phyloP scores from a whole-genome alignment of 805 yeast species.

The Candida boleticola region DNA sequence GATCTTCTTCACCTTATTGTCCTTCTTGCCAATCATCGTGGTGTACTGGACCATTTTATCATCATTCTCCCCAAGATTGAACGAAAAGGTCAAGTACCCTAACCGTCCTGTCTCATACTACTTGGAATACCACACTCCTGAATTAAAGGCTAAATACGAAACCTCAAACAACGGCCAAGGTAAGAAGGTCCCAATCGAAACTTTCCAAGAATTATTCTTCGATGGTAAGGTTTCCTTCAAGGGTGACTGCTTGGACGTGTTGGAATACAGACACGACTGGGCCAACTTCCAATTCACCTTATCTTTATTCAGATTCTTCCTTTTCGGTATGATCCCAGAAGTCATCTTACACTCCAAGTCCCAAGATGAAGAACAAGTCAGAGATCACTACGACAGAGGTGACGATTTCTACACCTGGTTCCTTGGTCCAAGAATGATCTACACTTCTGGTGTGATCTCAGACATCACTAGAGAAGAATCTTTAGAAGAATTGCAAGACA shows the following conservation, averaged over 20 bases:
- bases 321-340: slow-evolving; percentile 89
- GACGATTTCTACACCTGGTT: slow-evolving; percentile 94
- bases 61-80: slow-evolving; percentile 75
- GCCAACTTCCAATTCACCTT: slow-evolving; percentile 76
- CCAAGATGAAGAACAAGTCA: slow-evolving; percentile 94
- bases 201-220: slow-evolving; percentile 85
- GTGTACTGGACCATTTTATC: slow-evolving; percentile 81
- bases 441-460: slow-evolving; percentile 80
- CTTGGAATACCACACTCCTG: slow-evolving; percentile 76
- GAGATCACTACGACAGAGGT: slow-evolving; percentile 95
- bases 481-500: slow-evolving; percentile 80
- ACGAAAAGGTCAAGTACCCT: slow-evolving; percentile 74
- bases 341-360: slow-evolving; percentile 88
- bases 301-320: slow-evolving; percentile 72
- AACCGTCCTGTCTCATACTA: slow-evolving; percentile 75
- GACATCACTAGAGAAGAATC: slow-evolving; percentile 73
- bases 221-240: slow-evolving; percentile 81
- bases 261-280: slow-evolving; percentile 93
- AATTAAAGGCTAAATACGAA: slow-evolving; percentile 60
- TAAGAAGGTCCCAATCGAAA: slow-evolving; percentile 85
- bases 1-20: slow-evolving; percentile 54
- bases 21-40: slow-evolving; percentile 69
- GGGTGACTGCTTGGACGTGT: slow-evolving; percentile 79
- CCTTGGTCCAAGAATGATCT: slow-evolving; percentile 91
- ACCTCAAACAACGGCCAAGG: slow-evolving; percentile 53